Evolutionary conservation across 2,329 filamentous ascomycete genomes (phyloP).

Genomic region (Ustulina deusta): DNA sequence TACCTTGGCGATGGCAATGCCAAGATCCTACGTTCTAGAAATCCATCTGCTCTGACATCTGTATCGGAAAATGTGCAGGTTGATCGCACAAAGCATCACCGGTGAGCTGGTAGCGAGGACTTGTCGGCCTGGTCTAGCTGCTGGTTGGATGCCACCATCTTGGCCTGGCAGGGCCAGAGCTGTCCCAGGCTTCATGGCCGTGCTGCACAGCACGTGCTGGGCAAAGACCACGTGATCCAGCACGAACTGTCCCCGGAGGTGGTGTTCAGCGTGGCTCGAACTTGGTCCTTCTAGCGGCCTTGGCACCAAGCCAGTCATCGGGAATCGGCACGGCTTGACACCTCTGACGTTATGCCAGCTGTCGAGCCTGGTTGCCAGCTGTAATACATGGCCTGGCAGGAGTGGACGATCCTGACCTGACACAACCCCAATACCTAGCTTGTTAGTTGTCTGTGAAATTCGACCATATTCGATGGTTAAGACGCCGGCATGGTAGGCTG

Average conservation of each 20-base stretch:
- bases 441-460: slow-evolving; percentile 23
- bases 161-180: slow-evolving; percentile 14
- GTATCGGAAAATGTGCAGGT: slow-evolving; percentile 13
- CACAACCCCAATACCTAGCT: neutral
- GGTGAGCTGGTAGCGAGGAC: neutral
- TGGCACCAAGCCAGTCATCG: slow-evolving; percentile 26
- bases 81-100: slow-evolving; percentile 18
- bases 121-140: slow-evolving; percentile 3
- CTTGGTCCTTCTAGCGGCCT: slow-evolving; percentile 28
- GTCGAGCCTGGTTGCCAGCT: slow-evolving; percentile 3
- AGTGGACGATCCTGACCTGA: neutral
- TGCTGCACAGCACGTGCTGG: slow-evolving; percentile 14
- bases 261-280: slow-evolving; percentile 27
- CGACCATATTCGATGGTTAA: slow-evolving; percentile 33
- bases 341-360: neutral
- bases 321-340: slow-evolving; percentile 29
- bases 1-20: slow-evolving; percentile 43
- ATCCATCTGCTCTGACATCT: slow-evolving; percentile 15
- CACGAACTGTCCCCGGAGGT: neutral
- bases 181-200: neutral
- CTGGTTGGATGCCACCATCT: slow-evolving; percentile 18
- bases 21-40: slow-evolving; percentile 39
- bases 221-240: slow-evolving; percentile 29
- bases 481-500: slow-evolving; percentile 2
- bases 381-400: neutral